phyloP scores from a whole-genome alignment of 2,329 filamentous ascomycete genomes.

The Ophiocordyceps australis region DNA sequence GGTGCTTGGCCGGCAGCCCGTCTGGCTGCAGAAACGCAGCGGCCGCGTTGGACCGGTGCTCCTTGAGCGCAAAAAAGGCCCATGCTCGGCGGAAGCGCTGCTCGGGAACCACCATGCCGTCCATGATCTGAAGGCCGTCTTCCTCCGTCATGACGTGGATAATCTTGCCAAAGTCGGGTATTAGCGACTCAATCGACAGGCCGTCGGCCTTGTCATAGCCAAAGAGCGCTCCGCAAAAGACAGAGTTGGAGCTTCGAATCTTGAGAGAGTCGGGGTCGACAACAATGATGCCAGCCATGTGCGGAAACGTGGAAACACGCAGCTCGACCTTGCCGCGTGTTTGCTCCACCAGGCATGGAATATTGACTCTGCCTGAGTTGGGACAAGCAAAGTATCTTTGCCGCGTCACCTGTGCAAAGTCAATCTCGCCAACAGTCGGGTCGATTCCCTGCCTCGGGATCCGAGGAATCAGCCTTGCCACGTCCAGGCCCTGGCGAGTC shows the following conservation, averaged over 20 bases:
- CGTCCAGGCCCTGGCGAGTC: slow-evolving; percentile 48
- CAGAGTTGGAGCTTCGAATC: slow-evolving; percentile 85
- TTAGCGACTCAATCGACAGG: slow-evolving; percentile 57
- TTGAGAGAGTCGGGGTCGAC: slow-evolving; percentile 60
- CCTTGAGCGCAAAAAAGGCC: slow-evolving; percentile 65
- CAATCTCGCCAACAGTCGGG: slow-evolving; percentile 52
- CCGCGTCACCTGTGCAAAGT: slow-evolving; percentile 57
- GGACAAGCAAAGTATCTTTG: slow-evolving; percentile 72
- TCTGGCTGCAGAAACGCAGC: slow-evolving; percentile 68
- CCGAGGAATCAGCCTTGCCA: slow-evolving; percentile 63
- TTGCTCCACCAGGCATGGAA: slow-evolving; percentile 69
- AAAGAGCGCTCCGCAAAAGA: slow-evolving; percentile 85
- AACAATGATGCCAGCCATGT: slow-evolving; percentile 94
- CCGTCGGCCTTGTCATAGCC: slow-evolving; percentile 75
- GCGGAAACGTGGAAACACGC: slow-evolving; percentile 82
- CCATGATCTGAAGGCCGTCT: slow-evolving; percentile 64
- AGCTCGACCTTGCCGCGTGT: slow-evolving; percentile 52
- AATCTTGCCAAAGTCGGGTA: slow-evolving; percentile 76
- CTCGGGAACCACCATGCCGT: slow-evolving; percentile 94
- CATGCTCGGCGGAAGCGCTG: slow-evolving; percentile 86
- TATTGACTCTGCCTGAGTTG: slow-evolving; percentile 58
- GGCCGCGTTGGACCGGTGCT: slow-evolving; percentile 63
- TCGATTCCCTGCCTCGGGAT: slow-evolving; percentile 62
- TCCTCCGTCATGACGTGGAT: slow-evolving; percentile 69
- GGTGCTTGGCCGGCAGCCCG: slow-evolving; percentile 69